Evolutionary conservation across 345 rosid genomes (phyloP).

Genomic region (Passiflora organensis): DNA sequence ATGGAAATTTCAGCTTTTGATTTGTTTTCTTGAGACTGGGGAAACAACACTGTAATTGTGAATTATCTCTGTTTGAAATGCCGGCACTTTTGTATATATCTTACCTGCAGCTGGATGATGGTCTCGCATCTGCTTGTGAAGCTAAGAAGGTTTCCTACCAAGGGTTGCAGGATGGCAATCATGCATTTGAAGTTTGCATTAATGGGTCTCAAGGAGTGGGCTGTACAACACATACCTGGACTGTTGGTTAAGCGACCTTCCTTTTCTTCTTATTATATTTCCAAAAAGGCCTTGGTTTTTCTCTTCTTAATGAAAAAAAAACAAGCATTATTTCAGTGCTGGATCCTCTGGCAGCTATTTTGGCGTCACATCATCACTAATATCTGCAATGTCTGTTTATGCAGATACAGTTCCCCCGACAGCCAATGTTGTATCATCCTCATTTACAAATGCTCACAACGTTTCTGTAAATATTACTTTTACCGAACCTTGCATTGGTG

Average conservation of each 20-base stretch:
- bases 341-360: background rate
- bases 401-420: conserved; percentile 85
- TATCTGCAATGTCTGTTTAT: conserved; percentile 16
- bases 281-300: conserved; percentile 6
- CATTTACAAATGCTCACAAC: conserved; percentile 70
- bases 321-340: background rate
- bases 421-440: conserved; percentile 52
- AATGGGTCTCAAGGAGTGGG: conserved; percentile 42
- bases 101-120: conserved; percentile 67
- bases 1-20: too few relatives aligned
- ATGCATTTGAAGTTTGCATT: conserved; percentile 67
- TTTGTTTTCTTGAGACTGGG: too few relatives aligned
- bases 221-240: conserved; percentile 69
- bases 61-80: too few relatives aligned
- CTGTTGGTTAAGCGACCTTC: conserved; percentile 60
- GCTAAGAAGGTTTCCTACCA: conserved; percentile 39
- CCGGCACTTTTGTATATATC: background rate
- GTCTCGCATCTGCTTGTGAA: conserved; percentile 47
- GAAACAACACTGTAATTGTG: too few relatives aligned
- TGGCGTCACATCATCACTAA: conserved; percentile 10
- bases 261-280: conserved; percentile 11
- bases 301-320: background rate
- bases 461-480: conserved; percentile 71
- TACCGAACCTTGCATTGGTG: conserved; percentile 61
- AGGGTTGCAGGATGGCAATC: conserved; percentile 67